A percentile compares a stretch with the other conserved stretches of the same genome.
Evolutionary conservation across 2,329 filamentous ascomycete species (phyloP).

Genomic region (Celoporthe dispersa): DNA sequence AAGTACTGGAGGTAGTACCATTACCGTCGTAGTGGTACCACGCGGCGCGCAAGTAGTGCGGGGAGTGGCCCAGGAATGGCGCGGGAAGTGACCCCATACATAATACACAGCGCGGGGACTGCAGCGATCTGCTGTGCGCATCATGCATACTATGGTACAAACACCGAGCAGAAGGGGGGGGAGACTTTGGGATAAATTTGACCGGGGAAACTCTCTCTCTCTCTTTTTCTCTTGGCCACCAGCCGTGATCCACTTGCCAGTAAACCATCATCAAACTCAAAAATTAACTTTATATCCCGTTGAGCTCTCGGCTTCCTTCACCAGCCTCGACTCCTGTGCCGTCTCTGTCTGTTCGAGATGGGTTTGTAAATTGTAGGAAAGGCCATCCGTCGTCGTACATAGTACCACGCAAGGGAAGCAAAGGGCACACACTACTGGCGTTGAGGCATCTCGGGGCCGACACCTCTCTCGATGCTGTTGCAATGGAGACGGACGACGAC

Average conservation of each 20-base stretch:
- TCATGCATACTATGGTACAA: background rate
- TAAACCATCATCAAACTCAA: constrained; percentile 7
- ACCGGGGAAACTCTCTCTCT: background rate
- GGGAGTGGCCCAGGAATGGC: background rate
- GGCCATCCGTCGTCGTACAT: background rate
- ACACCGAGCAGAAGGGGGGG: background rate
- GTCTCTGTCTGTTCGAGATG: background rate
- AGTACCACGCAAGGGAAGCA: background rate
- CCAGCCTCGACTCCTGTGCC: background rate
- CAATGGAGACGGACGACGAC: background rate
- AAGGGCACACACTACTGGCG: background rate
- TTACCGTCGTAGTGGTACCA: background rate
- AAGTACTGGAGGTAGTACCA: background rate
- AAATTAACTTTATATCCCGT: constrained; percentile 1
- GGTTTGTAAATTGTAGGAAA: background rate
- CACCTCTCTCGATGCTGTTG: background rate
- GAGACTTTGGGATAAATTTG: background rate
- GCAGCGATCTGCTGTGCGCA: background rate
- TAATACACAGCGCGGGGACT: background rate
- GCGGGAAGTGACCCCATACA: constrained; percentile 1
- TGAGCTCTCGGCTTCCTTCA: background rate
- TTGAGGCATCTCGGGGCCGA: background rate
- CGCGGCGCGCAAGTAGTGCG: background rate
- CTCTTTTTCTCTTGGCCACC: background rate
- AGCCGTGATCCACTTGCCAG: background rate